These are phyloP conservation scores for Puccinia polysora DNA, from an alignment of 1,284 basidiomycete genomes.

Conservation along the genomic window DNA sequence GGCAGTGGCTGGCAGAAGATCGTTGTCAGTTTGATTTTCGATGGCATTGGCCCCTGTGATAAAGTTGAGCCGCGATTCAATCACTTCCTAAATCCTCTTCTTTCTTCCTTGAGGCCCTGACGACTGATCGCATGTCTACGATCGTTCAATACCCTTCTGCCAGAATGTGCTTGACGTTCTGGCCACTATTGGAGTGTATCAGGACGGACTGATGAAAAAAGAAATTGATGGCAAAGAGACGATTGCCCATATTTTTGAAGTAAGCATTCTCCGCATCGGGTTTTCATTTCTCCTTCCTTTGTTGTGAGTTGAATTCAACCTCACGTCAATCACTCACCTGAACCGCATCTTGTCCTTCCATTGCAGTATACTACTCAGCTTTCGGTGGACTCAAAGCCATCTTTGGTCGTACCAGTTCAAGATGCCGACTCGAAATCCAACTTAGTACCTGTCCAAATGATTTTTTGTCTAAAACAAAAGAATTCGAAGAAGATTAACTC, in stretches of 20 bases:
- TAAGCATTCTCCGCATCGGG: constrained; percentile 50
- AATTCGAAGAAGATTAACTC: constrained; percentile 59
- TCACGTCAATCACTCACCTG: constrained; percentile 60
- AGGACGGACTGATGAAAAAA: constrained; percentile 87
- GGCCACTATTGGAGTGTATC: constrained; percentile 56
- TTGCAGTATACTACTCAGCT: constrained; percentile 65
- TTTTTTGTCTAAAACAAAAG: constrained; percentile 93
- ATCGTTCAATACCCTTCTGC: constrained; percentile 62
- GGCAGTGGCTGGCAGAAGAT: constrained; percentile 77
- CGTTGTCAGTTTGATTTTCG: constrained; percentile 79
- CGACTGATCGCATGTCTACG: neutral
- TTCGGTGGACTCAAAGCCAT: constrained; percentile 77
- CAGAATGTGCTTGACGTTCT: constrained; percentile 70
- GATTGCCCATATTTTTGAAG: constrained; percentile 76
- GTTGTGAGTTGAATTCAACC: constrained; percentile 61
- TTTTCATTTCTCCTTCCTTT: neutral
- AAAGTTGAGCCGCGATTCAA: constrained; percentile 56
- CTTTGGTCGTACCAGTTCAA: constrained; percentile 77
- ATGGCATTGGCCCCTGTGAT: constrained; percentile 93
- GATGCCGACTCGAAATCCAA: constrained; percentile 68
- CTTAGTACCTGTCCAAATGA: constrained; percentile 85
- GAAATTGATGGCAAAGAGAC: constrained; percentile 81
- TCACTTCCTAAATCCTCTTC: too few species aligned
- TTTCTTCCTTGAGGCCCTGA: constrained; percentile 61
- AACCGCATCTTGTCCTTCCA: constrained; percentile 66